Evolutionary conservation across 2,329 filamentous ascomycete genomes (phyloP), one percentile per base, ranked within the genome.

Genomic region (Gaeumannomyces tritici): DNA sequence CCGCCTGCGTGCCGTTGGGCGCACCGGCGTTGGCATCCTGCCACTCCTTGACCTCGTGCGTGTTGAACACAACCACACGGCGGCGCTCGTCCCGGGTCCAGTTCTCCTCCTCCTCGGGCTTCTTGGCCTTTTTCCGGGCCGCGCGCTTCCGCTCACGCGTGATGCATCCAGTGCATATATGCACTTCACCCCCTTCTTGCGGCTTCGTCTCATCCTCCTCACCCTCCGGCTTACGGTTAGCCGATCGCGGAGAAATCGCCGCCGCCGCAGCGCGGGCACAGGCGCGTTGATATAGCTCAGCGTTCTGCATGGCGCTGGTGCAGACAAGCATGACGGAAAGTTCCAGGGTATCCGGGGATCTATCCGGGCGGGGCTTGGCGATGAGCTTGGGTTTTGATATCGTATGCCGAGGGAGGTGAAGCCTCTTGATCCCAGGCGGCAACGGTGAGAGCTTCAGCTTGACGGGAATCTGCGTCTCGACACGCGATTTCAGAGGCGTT

Each of bases 381-480:
- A 96, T 81, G 28, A 96, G 82, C 74, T 98, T 98, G 8, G 93
- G 90, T 73, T 98, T 98, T 26, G 93, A 95, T 62, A 99, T 95
- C 0, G 91, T 96, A 71, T 97, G 88, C 4, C 89, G 86, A 5
- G 93, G 95, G 21, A 99, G 83, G 70, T 96, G 92, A 60, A 98
- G 78, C 71, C 89, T 91, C 66, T 88, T 90, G 63, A 93, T 85
- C 13, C 89, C 89, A 0, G 81, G 77, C 1, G 93, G 92, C 58
- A 96, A 78, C 26, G 89, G 86, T 63, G 86, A 88, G 54, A 98
- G 75, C 0, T 87, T 89, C 74, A 98, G 82, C 69, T 88, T 88
- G 67, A 97, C 91, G 11, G 90, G 90, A 68, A 98, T 97, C 72
- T 98, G 95, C 0, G 95, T 98, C 77, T 99, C 95, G 24, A 98